Base-by-base conservation (phyloP, 371 early-diverging fungal genomes). In the Modicella reniformis region DNA sequence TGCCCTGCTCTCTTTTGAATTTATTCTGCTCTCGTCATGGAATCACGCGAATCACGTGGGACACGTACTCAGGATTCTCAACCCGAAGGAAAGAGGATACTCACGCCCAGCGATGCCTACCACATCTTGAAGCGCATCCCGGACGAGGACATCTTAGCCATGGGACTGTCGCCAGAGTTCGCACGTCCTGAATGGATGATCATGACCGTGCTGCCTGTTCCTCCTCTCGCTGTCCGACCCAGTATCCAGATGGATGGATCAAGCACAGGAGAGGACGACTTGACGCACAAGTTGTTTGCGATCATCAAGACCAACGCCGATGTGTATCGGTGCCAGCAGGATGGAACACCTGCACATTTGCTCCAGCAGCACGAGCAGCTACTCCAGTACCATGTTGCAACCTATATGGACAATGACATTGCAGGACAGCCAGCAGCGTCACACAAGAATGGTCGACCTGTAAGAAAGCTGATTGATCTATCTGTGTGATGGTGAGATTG, bases 101-200 rank as follows among this genome's bases (percentile, higher is more conserved):
- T 99, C 51, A 92, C 94, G 23, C 96, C 96, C 23, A 88, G 89
- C 59, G 91, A 91, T 59, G 97, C 95, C 26, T 83, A 94, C 41
- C 90, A 91, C 67, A 94, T 99, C 26, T 89, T 99, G 56, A 94
- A 93, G 74, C 92, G 89, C 65, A 99, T 99, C 62, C 82, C 91
- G 21, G 95, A 97, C 66, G 92, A 93, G 81, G 99, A 99, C 77
- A 87, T 93, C 50, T 81, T 84, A 62, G 87, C 86, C 60, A 92
- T 99, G 91, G 99, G 99, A 34, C 86, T 99, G 59, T 92, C 94
- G 64, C 87, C 92, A 40, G 91, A 95, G 69, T 98, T 86, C 82
- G 95, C 98, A 30, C 90, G 99, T 29, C 99, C 99, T 8, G 99
- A 99, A 80, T 98, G 99, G 98, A 96, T 99, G 96, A 87, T 98